These are phyloP conservation scores for Butyriboletus loyo DNA, from an alignment of 768 basidiomycete species.

Conservation along the genomic window DNA sequence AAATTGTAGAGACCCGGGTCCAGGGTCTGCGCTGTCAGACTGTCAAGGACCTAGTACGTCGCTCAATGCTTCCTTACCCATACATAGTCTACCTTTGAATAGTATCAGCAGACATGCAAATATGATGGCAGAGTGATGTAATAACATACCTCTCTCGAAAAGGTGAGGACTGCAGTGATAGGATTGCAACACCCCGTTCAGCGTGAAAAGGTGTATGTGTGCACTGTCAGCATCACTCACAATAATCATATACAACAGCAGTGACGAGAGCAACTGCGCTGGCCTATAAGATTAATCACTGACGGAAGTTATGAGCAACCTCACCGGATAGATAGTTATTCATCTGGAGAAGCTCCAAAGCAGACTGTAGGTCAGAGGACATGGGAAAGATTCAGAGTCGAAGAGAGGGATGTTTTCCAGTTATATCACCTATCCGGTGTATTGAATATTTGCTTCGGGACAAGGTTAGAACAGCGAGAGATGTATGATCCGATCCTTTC, in stretches of 20 bases:
- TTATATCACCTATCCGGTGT: too few species aligned
- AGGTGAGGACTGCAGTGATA: background rate
- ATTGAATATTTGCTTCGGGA: too few species aligned
- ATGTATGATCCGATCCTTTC: too few species aligned
- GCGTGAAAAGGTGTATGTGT: too few species aligned
- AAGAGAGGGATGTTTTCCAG: background rate
- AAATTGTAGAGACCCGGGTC: conserved; percentile 9
- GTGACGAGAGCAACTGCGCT: background rate
- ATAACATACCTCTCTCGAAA: background rate
- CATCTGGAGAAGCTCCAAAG: background rate
- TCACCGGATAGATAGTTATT: background rate
- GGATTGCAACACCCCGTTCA: background rate
- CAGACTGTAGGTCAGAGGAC: background rate
- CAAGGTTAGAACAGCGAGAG: too few species aligned
- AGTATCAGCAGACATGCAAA: background rate
- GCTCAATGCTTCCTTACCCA: conserved; percentile 4
- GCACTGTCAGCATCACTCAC: background rate
- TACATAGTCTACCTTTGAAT: conserved; percentile 7
- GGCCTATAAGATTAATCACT: background rate
- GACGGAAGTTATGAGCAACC: background rate
- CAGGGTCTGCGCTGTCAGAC: background rate
- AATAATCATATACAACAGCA: conserved; percentile 4
- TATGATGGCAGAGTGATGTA: rapidly evolving
- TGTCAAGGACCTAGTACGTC: background rate
- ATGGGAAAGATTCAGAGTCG: background rate